Evolutionary conservation across 768 basidiomycete species (phyloP).

Genomic region (Auriscalpium orientale): DNA sequence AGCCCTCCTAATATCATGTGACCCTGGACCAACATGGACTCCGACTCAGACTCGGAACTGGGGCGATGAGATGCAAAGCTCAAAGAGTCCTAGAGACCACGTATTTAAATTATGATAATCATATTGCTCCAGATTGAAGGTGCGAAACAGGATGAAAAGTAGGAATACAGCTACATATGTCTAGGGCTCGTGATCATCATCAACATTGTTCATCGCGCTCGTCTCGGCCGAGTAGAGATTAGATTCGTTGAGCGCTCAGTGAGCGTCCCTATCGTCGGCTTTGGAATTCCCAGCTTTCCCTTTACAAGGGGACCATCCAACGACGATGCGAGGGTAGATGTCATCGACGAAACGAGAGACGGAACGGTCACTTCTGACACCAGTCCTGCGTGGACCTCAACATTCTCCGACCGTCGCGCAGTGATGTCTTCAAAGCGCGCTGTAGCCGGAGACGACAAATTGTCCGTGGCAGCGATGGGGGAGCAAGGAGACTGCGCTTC

Average conservation of each 20-base stretch:
- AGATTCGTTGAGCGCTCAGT: slow-evolving; percentile 30
- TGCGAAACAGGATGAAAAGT: too few species aligned
- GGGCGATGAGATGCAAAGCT: too few species aligned
- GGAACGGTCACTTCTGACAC: background rate
- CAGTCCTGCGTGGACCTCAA: background rate
- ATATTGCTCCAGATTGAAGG: too few species aligned
- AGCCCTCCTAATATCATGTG: too few species aligned
- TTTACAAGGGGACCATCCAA: slow-evolving; percentile 15
- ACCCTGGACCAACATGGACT: too few species aligned
- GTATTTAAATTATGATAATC: too few species aligned
- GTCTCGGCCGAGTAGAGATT: slow-evolving; percentile 13
- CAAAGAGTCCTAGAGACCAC: too few species aligned
- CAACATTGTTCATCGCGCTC: slow-evolving; percentile 3
- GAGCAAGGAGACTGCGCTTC: too few species aligned
- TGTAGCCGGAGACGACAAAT: background rate
- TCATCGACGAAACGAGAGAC: slow-evolving; percentile 3
- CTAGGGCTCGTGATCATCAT: background rate
- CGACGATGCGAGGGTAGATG: slow-evolving; percentile 8
- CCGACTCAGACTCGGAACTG: too few species aligned
- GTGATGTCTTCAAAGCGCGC: background rate
- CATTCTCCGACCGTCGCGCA: background rate
- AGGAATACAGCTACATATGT: background rate
- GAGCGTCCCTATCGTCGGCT: slow-evolving; percentile 20
- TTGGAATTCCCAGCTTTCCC: slow-evolving; percentile 17
- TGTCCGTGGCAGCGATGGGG: background rate